phyloP scores from a whole-genome alignment of 208 protist genomes.

The Crithidia bombi region DNA sequence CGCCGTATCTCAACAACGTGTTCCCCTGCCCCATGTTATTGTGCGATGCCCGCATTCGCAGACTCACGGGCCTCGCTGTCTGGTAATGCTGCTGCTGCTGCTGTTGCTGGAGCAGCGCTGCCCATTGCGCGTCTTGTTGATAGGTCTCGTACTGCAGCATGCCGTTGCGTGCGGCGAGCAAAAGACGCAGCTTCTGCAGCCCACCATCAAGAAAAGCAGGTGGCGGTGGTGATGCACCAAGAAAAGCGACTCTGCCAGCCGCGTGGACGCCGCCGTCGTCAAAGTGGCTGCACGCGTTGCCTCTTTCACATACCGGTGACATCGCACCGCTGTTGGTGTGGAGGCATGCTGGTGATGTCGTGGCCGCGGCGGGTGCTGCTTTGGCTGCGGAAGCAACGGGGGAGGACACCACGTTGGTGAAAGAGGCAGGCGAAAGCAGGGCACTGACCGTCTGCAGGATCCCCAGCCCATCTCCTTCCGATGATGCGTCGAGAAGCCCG shows the following conservation, averaged over 20 bases:
- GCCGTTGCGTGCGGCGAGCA: constrained; percentile 25
- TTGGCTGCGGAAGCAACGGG: neutral
- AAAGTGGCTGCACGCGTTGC: neutral
- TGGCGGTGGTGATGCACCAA: neutral
- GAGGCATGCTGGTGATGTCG: neutral
- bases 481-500: constrained; percentile 1
- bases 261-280: neutral
- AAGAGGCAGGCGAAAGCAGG: constrained; percentile 2
- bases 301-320: neutral
- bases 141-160: constrained; percentile 29
- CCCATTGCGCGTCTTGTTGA: constrained; percentile 33
- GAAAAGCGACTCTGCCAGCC: neutral
- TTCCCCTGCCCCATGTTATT: neutral
- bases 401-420: neutral
- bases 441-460: constrained; percentile 3
- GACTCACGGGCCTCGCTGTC: neutral
- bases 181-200: constrained; percentile 21
- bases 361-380: neutral
- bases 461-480: neutral
- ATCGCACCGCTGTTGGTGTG: neutral
- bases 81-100: neutral
- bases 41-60: neutral
- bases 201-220: constrained; percentile 26
- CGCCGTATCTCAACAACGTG: neutral
- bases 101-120: constrained; percentile 14